Evolutionary conservation across 345 rosid species (phyloP), one percentile per base, ranked within the genome.

Genomic region (Ailanthus altissimus): DNA sequence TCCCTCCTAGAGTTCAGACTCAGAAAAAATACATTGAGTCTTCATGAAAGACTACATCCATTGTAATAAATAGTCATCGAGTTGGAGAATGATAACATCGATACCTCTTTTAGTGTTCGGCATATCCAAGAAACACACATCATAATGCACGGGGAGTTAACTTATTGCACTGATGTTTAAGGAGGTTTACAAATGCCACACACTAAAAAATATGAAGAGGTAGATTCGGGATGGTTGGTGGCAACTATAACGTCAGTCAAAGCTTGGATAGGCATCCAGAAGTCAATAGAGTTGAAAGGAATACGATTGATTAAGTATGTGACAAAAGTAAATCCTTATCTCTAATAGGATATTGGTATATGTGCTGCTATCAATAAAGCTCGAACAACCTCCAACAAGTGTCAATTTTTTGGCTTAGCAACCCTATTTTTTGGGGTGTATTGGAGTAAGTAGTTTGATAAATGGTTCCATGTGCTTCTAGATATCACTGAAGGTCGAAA

Each of bases 31-130:
- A 61, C 20, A 61, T 61, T 3, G 20, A 61, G 15, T 61, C 40
- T 61, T 61, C 65, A 61, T 61, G 65, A 26, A 61, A 61, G 12
- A 61, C 6, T 8, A 61, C 38, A 61, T 61, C 40, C 42, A 61
- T 59, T 11, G 3, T 12, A 15, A 13, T 49, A 49, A 49, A 49
- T 4, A 12, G 3, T 49, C 16, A 12, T 49, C 16, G 3, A 49
- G 51, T 49, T 57, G 12, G 3, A 23, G 28, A 28, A 49, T 57
- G 28, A 21, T 57, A 57, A 9, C 32, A 57, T 3, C 28, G 1
- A 21, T 57, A 57, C 1, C 28, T 5, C 8, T 57, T 57, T 6
- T 57, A 1, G 21, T 21, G 26, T 4, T 2, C 9, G 4, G 5
- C 5, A 3, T 57, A 8, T 5, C 1, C 1, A 0, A 21, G 13